Percentiles rank a stretch among this genome's conserved stretches.
phyloP scores from a whole-genome alignment of 257 asterid species.

The Solanum habrochaites region DNA sequence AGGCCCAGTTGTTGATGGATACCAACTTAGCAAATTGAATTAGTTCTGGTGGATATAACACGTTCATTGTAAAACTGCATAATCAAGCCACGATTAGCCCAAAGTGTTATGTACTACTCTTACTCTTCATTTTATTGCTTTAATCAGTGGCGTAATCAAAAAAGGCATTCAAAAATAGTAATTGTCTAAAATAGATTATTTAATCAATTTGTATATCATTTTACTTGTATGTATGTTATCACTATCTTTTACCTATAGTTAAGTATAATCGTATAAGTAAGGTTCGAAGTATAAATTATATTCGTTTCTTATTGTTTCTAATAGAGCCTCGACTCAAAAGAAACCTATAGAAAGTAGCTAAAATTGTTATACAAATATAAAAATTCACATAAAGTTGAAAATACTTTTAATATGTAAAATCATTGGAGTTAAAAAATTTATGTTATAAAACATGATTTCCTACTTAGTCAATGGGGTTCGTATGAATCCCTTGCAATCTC shows the following conservation, averaged over 20 bases:
- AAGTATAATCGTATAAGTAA: no score
- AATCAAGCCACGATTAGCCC: slow-evolving; percentile 77
- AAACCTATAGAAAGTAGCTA: not conserved
- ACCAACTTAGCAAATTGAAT: slow-evolving; percentile 48
- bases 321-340: no score
- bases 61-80: slow-evolving; percentile 66
- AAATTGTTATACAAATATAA: not conserved
- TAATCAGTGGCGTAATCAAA: no score
- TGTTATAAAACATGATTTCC: no score
- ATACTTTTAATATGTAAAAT: no score
- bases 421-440: no score
- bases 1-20: slow-evolving; percentile 64
- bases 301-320: no score
- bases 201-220: no score
- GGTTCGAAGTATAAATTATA: fast-evolving
- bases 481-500: not conserved
- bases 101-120: slow-evolving; percentile 54
- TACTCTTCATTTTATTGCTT: not conserved
- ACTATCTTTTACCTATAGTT: not conserved
- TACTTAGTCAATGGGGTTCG: not conserved
- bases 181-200: no score
- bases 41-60: slow-evolving; percentile 42
- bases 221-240: no score
- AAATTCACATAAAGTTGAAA: no score
- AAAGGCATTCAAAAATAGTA: no score